Evolutionary conservation across 345 rosid species (phyloP).

Genomic region (Orychophragmus violaceus): DNA sequence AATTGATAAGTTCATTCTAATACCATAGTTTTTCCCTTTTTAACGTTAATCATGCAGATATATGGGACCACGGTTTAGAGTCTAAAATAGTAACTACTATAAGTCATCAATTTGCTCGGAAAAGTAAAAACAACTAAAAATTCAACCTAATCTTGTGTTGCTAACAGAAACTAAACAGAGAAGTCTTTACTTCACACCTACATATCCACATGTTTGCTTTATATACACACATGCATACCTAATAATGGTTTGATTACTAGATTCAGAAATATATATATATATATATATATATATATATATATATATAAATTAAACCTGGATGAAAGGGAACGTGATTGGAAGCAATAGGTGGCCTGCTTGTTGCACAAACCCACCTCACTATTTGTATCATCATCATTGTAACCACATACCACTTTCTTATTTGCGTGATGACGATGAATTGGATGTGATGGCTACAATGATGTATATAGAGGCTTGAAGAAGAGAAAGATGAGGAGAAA

Average conservation of each 20-base stretch:
- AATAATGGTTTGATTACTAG: background rate
- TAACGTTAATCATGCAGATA: background rate
- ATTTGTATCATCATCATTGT: conserved; percentile 37
- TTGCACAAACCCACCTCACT: conserved; percentile 37
- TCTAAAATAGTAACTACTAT: conserved; percentile 12
- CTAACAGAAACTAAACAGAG: conserved; percentile 21
- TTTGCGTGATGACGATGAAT: conserved; percentile 27
- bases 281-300: background rate
- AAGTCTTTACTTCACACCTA: background rate
- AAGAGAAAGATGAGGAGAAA: conserved; percentile 7
- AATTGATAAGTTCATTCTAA: background rate
- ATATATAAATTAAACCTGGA: conserved; percentile 36
- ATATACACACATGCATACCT: background rate
- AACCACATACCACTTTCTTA: conserved; percentile 22
- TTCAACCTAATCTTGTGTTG: conserved; percentile 1
- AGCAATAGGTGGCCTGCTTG: conserved; percentile 48
- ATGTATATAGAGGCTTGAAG: conserved; percentile 10
- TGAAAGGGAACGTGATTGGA: conserved; percentile 28
- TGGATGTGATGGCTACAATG: conserved; percentile 21
- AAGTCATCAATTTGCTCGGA: conserved; percentile 8
- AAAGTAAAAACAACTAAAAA: background rate
- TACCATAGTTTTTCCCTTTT: background rate
- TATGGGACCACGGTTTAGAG: conserved; percentile 18
- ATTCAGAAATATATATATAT: background rate
- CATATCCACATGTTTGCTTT: background rate